Percentiles rank a stretch among this genome's conserved stretches.
Evolutionary conservation across 805 yeast species (phyloP).

Genomic region (Starmerella khaoyaiensis): DNA sequence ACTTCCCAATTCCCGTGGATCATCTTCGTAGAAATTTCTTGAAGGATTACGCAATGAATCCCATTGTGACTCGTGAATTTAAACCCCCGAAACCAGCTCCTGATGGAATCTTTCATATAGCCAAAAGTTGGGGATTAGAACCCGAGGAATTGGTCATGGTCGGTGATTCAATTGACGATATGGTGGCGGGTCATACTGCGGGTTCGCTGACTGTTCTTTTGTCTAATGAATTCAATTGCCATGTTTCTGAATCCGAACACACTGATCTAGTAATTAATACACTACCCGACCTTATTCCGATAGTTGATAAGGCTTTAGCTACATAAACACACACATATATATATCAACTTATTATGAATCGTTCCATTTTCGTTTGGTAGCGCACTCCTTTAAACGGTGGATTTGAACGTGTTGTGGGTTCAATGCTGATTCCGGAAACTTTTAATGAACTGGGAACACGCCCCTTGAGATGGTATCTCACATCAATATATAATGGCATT

Average conservation of each 20-base stretch:
- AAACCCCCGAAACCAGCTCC: conserved; percentile 60
- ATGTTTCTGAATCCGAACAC: conserved; percentile 31
- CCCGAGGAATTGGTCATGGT: conserved; percentile 49
- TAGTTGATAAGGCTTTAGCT: conserved; percentile 5
- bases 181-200: conserved; percentile 50
- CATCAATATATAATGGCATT: conserved; percentile 18
- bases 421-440: conserved; percentile 19
- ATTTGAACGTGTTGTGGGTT: conserved; percentile 38
- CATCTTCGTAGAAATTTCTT: conserved; percentile 38
- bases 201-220: conserved; percentile 48
- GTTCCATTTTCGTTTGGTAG: conserved; percentile 54
- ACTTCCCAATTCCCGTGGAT: conserved; percentile 42
- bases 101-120: conserved; percentile 46
- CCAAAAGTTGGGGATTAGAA: conserved; percentile 35
- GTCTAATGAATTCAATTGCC: conserved; percentile 39
- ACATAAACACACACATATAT: neutral
- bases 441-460: conserved; percentile 42
- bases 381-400: conserved; percentile 87
- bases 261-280: conserved; percentile 30
- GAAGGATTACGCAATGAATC: conserved; percentile 34
- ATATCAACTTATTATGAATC: conserved; percentile 28
- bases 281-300: conserved; percentile 17
- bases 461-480: conserved; percentile 43
- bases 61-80: conserved; percentile 48
- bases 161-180: conserved; percentile 62